Evolutionary conservation across 768 basidiomycete genomes (phyloP), one percentile per base, ranked within the genome.

Genomic region (Dictyophora rubrovolvata): DNA sequence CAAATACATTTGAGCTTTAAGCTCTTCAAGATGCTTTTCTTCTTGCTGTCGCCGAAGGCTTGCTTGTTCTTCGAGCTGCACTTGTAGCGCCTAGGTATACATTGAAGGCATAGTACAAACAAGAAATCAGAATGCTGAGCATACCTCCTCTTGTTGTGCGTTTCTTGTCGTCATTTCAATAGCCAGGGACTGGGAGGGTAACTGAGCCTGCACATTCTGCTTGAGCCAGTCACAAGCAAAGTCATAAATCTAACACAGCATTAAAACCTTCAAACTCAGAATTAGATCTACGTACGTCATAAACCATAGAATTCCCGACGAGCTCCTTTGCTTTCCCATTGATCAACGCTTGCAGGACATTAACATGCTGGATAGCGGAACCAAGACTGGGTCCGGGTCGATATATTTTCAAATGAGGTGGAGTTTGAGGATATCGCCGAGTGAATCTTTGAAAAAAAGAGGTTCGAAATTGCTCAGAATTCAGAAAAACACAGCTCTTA

Each of bases 101-200:
- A 35, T n/a, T 1, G 8, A 20, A 23, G 22, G 36, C 58, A 21
- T 16, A 17, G 47, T 21, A 14, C 21, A 23, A 36, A 16, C 35
- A 60, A 54, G 60, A 23, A 60, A 49, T 53, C 36, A 28, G 7
- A 28, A 28, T 28, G 7, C 28, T 28, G 28, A 67, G 78, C n/a
- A 55, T 54, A 85, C 88, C 64, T 74, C 75, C 65, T 89, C 84
- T 68, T 85, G 83, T 53, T 87, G 84, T 62, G 74, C 71, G 0
- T 87, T 87, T 33, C 90, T 80, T 62, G 77, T 79, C 50, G 75
- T 84, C 90, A 92, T 91, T 68, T 91, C 80, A 5, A 80, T 74
- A 11, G 89, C 89, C 4, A 93, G 76, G 0, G 90, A 92, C 28
- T 51, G 21, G 16, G 84, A 86, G 12, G 75, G 73, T 8, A 75